Percentiles rank a stretch among this genome's conserved stretches.
These are phyloP conservation scores for Leccinum olivaceopallidum DNA, from an alignment of 768 basidiomycete genomes.

Conservation along the genomic window DNA sequence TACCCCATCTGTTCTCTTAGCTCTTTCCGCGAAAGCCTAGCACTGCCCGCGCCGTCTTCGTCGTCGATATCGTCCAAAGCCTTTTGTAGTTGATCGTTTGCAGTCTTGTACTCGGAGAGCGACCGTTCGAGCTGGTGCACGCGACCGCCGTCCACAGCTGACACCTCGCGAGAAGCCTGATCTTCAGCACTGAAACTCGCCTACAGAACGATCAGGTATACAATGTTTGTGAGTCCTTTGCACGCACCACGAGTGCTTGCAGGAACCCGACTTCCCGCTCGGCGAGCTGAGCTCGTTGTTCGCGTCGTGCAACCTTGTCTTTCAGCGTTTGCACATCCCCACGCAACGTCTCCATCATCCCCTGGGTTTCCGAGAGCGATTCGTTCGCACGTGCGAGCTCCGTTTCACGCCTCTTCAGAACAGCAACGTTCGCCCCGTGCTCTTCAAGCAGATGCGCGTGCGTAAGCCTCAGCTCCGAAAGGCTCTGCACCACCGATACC, in stretches of 20 bases:
- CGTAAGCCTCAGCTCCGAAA: constrained; percentile 58
- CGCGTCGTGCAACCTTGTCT: constrained; percentile 38
- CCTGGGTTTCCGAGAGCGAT: constrained; percentile 38
- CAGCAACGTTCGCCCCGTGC: constrained; percentile 56
- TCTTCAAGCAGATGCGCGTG: constrained; percentile 69
- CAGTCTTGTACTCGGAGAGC: constrained; percentile 53
- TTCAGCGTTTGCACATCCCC: constrained; percentile 39
- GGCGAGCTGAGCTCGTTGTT: constrained; percentile 40
- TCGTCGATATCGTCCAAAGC: constrained; percentile 49
- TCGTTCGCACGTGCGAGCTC: constrained; percentile 45
- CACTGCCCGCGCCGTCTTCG: constrained; percentile 31
- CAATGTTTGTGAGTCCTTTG: neutral
- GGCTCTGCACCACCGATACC: constrained; percentile 54
- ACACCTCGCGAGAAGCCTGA: constrained; percentile 33
- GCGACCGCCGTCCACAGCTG: constrained; percentile 33
- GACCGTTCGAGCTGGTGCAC: constrained; percentile 57
- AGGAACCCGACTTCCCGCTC: constrained; percentile 70
- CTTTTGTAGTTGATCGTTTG: constrained; percentile 44
- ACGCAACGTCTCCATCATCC: constrained; percentile 35
- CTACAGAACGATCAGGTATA: constrained; percentile 32
- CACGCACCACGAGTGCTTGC: constrained; percentile 65
- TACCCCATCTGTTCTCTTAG: constrained; percentile 40
- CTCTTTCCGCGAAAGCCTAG: constrained; percentile 34
- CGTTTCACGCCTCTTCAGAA: constrained; percentile 53
- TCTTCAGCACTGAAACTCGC: constrained; percentile 68